phyloP scores from a whole-genome alignment of 805 yeast species.

The Wickerhamiella domercqiae region DNA sequence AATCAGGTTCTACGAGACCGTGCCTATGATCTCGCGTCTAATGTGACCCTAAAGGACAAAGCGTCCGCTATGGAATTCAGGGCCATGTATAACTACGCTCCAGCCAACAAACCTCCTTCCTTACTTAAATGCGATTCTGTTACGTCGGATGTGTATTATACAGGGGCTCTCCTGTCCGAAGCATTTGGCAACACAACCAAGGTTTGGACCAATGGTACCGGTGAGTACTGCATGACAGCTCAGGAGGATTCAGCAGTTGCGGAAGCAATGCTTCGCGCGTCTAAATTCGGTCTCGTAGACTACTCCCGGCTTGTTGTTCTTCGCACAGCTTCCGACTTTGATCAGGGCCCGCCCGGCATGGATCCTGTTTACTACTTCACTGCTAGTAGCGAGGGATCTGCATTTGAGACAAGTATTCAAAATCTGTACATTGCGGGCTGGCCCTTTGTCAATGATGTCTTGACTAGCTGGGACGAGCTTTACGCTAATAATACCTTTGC shows the following conservation, averaged over 20 bases:
- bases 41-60: slow-evolving; percentile 32
- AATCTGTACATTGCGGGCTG: slow-evolving; percentile 40
- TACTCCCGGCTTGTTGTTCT: slow-evolving; percentile 40
- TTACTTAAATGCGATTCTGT: slow-evolving; percentile 42
- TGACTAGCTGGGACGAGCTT: slow-evolving; percentile 27
- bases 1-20: slow-evolving; percentile 44
- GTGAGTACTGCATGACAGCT: slow-evolving; percentile 43
- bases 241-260: slow-evolving; percentile 56
- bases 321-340: slow-evolving; percentile 48
- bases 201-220: slow-evolving; percentile 43
- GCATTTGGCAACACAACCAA: slow-evolving; percentile 34
- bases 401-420: slow-evolving; percentile 31
- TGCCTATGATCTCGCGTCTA: slow-evolving; percentile 37
- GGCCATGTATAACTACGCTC: slow-evolving; percentile 32
- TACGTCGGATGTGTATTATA: slow-evolving; percentile 47
- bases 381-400: slow-evolving; percentile 34
- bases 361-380: slow-evolving; percentile 37
- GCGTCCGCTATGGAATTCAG: slow-evolving; percentile 32
- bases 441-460: slow-evolving; percentile 39
- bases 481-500: slow-evolving; percentile 15
- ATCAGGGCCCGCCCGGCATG: slow-evolving; percentile 35
- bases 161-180: slow-evolving; percentile 37
- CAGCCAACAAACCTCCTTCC: slow-evolving; percentile 35
- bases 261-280: slow-evolving; percentile 42
- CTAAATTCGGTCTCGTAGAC: slow-evolving; percentile 39